A percentile compares a stretch with the other conserved stretches of the same genome.
Conservation (phyloP, 352 stramenopile species). For the Phytophthora capsici region DNA sequence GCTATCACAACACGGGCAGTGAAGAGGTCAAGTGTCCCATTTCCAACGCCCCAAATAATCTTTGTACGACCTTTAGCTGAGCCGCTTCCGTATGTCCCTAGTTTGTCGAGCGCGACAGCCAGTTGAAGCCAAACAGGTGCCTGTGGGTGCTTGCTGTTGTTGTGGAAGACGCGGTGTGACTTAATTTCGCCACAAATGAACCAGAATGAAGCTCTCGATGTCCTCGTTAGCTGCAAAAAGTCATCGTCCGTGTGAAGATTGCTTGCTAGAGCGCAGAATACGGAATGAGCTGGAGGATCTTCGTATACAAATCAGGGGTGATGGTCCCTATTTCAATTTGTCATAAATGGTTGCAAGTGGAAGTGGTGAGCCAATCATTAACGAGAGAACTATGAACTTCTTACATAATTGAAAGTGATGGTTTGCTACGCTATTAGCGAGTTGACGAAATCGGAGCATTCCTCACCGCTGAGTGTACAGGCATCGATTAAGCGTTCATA, state of each 20-base stretch:
- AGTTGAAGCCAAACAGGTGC: conserved; percentile 1
- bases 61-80: neutral
- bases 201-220: neutral
- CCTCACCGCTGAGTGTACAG: too few species aligned
- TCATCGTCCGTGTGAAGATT: neutral
- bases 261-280: too few species aligned
- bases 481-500: too few species aligned
- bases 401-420: too few species aligned
- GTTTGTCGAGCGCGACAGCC: neutral
- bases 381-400: too few species aligned
- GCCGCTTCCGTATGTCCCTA: conserved; percentile 1
- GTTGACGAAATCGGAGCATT: too few species aligned
- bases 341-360: too few species aligned
- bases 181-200: neutral
- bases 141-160: neutral
- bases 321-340: too few species aligned
- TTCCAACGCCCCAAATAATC: conserved; percentile 2
- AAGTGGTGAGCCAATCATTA: too few species aligned
- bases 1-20: neutral
- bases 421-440: too few species aligned
- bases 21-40: neutral
- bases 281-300: too few species aligned
- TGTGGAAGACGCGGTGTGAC: neutral
- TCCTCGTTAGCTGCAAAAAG: neutral
- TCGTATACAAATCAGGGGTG: too few species aligned